Percentiles rank a stretch among this genome's conserved stretches.
phyloP scores from a whole-genome alignment of 306 rosid species.

The Macrotyloma uniflorum region DNA sequence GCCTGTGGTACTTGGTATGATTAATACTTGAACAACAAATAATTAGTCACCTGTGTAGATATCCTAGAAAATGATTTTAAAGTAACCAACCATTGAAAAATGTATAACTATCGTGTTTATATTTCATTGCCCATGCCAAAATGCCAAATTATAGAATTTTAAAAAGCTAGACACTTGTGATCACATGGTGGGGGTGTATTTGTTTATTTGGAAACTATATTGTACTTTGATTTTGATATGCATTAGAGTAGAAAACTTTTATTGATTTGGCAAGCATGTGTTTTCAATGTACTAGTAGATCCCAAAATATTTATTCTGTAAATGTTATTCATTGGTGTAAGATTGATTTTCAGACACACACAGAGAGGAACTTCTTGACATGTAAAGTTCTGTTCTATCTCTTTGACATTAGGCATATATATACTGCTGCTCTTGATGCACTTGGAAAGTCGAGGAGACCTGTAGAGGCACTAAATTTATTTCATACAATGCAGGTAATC shows the following conservation, averaged over 20 bases:
- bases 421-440: constrained; percentile 85
- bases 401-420: constrained; percentile 63
- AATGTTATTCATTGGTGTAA: constrained; percentile 9
- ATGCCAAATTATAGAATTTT: background rate
- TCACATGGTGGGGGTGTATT: background rate
- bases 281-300: constrained; percentile 22
- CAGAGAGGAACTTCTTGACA: background rate
- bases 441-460: constrained; percentile 95
- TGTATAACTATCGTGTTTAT: background rate
- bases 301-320: constrained; percentile 16
- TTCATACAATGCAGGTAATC: constrained; percentile 82
- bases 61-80: constrained; percentile 27
- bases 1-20: constrained; percentile 3
- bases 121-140: background rate
- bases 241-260: constrained; percentile 16
- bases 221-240: constrained; percentile 15
- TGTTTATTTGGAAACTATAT: constrained; percentile 10
- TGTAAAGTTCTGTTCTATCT: constrained; percentile 12
- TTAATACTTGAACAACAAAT: background rate
- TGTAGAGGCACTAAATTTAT: constrained; percentile 83
- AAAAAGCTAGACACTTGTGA: background rate
- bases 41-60: constrained; percentile 5
- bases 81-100: constrained; percentile 2
- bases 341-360: constrained; percentile 5
- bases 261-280: background rate